These are phyloP conservation scores for Hysterium pulicare DNA, from an alignment of 2,329 filamentous ascomycete genomes.

Conservation along the genomic window DNA sequence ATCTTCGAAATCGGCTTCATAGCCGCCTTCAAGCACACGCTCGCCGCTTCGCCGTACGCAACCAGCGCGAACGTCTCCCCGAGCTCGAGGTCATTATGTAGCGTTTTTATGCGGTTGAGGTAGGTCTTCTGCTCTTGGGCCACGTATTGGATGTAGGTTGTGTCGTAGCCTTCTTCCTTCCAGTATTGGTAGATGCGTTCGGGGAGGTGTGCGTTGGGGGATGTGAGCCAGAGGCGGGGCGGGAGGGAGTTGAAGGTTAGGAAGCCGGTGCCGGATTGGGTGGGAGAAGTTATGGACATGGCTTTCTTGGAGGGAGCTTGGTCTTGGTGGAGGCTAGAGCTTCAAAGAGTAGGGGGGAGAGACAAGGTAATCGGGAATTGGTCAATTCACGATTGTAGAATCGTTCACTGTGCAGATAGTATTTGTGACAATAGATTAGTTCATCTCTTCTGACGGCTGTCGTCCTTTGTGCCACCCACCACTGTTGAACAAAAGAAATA, in stretches of 20 bases:
- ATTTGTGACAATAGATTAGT: too few relatives aligned
- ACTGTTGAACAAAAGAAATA: too few relatives aligned
- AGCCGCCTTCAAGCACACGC: slow-evolving; percentile 37
- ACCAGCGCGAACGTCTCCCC: slow-evolving; percentile 35
- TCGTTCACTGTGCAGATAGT: too few relatives aligned
- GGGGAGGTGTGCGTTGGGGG: slow-evolving; percentile 37
- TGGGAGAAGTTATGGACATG: slow-evolving; percentile 28
- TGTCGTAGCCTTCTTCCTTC: slow-evolving; percentile 43
- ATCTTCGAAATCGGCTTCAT: slow-evolving; percentile 41
- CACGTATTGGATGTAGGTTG: slow-evolving; percentile 35
- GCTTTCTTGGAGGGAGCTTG: slow-evolving; percentile 1
- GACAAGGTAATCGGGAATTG: too few relatives aligned
- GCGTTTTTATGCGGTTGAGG: slow-evolving; percentile 27
- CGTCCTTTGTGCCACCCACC: too few relatives aligned
- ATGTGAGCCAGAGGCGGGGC: slow-evolving; percentile 39
- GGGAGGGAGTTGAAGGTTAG: slow-evolving; percentile 35
- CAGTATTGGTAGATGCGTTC: slow-evolving; percentile 37
- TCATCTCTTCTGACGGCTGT: too few relatives aligned
- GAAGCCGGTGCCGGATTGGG: slow-evolving; percentile 28
- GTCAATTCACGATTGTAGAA: too few relatives aligned
- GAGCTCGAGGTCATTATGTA: slow-evolving; percentile 39
- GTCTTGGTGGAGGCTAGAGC: neutral
- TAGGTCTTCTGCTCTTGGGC: slow-evolving; percentile 26
- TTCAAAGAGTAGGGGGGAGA: neutral
- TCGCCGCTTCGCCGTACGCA: slow-evolving; percentile 42